These are phyloP conservation scores for Dendrostoma leiphaemia DNA, from an alignment of 2,329 filamentous ascomycete genomes.

Conservation along the genomic window DNA sequence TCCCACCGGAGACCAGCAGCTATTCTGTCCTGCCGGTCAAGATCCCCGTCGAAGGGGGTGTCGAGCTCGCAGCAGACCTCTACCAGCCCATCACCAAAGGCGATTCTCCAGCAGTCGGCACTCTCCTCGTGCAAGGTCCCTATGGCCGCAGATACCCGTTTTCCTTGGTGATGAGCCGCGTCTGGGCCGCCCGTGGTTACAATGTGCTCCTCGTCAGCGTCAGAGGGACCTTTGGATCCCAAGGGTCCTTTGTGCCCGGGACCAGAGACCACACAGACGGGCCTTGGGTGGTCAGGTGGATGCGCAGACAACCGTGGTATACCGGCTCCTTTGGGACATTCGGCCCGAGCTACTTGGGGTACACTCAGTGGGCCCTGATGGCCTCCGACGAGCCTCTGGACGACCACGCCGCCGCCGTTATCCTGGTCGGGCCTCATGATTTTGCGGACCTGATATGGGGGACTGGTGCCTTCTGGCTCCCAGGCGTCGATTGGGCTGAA, in stretches of 20 bases:
- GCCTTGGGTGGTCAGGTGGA: constrained; percentile 21
- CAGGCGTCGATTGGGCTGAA: constrained; percentile 6
- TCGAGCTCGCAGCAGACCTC: constrained; percentile 21
- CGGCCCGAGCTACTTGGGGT: constrained; percentile 21
- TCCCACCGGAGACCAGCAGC: constrained; percentile 12
- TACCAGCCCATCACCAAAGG: constrained; percentile 16
- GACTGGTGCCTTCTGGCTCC: constrained; percentile 16
- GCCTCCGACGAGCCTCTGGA: constrained; percentile 13
- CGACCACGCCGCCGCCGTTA: constrained; percentile 18
- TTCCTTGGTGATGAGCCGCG: constrained; percentile 5
- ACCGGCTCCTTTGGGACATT: constrained; percentile 22
- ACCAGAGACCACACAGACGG: constrained; percentile 15
- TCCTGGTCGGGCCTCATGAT: constrained; percentile 15
- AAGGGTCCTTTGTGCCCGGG: constrained; percentile 13
- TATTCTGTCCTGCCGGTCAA: constrained; percentile 5
- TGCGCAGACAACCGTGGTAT: constrained; percentile 23
- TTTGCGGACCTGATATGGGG: constrained; percentile 17
- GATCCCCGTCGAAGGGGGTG: constrained; percentile 16
- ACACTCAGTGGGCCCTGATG: constrained; percentile 23
- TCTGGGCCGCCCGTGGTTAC: constrained; percentile 24
- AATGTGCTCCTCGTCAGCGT: constrained; percentile 21
- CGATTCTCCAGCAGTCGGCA: constrained; percentile 2
- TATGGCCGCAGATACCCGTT: constrained; percentile 18
- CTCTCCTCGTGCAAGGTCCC: constrained; percentile 13
- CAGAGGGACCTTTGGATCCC: constrained; percentile 23